phyloP scores from a whole-genome alignment of 495 filamentous ascomycete species.

The Penicillium chermesinum region DNA sequence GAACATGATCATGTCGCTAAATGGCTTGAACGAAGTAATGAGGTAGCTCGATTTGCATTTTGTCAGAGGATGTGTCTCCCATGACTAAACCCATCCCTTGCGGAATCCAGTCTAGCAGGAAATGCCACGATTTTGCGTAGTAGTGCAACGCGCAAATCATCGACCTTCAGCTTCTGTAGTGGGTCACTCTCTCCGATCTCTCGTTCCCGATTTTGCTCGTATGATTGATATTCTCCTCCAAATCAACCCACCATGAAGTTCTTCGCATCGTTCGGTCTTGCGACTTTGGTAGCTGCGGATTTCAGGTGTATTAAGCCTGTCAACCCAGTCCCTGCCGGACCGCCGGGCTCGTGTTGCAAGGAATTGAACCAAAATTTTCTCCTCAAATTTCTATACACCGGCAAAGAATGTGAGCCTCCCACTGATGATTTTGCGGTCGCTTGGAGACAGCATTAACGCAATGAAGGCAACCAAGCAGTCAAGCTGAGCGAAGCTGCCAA shows the following conservation, averaged over 20 bases:
- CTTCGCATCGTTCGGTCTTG: not conserved
- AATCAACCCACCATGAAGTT: not conserved
- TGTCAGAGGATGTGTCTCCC: no score
- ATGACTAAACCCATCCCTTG: no score
- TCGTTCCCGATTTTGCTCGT: not conserved
- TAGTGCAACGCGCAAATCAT: no score
- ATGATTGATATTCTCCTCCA: not conserved
- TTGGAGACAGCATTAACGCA: no score
- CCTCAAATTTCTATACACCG: conserved; percentile 6
- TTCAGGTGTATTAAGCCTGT: conserved; percentile 15
- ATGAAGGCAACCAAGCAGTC: no score
- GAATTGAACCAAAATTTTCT: conserved; percentile 3
- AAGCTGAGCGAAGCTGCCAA: conserved; percentile 3
- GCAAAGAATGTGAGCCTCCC: conserved; percentile 6
- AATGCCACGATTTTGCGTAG: no score
- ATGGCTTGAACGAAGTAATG: no score
- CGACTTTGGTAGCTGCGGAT: not conserved
- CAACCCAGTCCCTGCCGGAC: conserved; percentile 11
- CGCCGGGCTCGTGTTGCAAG: conserved; percentile 10
- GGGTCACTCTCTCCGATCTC: not conserved
- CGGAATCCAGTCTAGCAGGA: no score
- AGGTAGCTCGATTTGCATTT: no score
- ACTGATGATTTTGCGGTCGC: not conserved
- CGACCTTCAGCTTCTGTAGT: no score
- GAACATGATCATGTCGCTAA: no score